Conservation (phyloP, 257 asterid genomes). For the Orobanche coerulescens region DNA sequence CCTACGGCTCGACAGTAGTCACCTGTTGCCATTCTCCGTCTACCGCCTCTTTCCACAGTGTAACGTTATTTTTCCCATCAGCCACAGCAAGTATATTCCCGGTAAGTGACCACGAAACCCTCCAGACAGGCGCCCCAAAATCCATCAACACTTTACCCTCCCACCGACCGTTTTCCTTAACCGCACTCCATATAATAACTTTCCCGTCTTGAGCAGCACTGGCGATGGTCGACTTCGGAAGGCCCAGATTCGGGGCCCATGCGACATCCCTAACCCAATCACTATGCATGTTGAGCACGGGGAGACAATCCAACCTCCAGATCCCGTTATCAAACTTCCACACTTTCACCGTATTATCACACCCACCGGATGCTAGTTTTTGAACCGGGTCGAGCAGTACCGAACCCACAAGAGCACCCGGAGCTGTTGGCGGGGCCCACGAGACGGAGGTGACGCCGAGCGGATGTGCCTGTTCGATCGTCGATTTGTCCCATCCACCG, state of each 20-base stretch:
- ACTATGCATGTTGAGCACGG: conserved; percentile 52
- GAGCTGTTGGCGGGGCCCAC: conserved; percentile 60
- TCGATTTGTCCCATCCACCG: conserved; percentile 57
- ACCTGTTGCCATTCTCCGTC: conserved; percentile 67
- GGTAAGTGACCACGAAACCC: conserved; percentile 70
- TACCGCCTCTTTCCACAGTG: conserved; percentile 62
- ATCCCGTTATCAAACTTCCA: conserved; percentile 54
- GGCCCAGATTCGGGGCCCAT: conserved; percentile 69
- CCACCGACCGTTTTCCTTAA: conserved; percentile 57
- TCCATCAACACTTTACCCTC: conserved; percentile 49
- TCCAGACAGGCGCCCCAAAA: conserved; percentile 53
- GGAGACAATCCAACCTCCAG: conserved; percentile 69
- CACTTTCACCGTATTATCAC: conserved; percentile 59
- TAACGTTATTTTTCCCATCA: conserved; percentile 46
- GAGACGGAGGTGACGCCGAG: conserved; percentile 70
- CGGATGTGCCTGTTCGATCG: conserved; percentile 64
- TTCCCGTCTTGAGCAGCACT: conserved; percentile 60
- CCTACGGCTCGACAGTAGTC: conserved; percentile 41
- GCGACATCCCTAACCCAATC: conserved; percentile 75
- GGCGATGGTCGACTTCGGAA: conserved; percentile 59
- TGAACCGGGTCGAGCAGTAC: conserved; percentile 35
- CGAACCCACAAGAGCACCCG: conserved; percentile 48
- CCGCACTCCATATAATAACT: conserved; percentile 48
- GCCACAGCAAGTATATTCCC: conserved; percentile 71
- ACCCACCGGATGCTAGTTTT: conserved; percentile 65